Percentiles rank a stretch among this genome's conserved stretches.
These are phyloP conservation scores for Rhizophagus clarus DNA, from an alignment of 192 early-diverging fungal species.

Conservation along the genomic window DNA sequence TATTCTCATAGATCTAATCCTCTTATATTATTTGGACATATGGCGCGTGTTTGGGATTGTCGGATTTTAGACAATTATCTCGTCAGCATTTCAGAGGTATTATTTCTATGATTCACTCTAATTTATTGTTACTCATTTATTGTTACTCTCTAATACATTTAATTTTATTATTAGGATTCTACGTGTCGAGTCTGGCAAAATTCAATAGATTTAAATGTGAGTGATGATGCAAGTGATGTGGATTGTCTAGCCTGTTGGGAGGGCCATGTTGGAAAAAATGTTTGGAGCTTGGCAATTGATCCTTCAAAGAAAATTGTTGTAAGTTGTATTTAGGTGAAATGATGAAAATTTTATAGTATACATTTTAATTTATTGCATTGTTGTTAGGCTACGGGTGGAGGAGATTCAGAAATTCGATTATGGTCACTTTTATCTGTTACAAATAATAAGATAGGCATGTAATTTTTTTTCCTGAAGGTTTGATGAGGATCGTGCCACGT, in stretches of 20 bases:
- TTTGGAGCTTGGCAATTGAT: constrained; percentile 77
- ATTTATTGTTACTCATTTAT: neutral
- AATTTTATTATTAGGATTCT: constrained; percentile 50
- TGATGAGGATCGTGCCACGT: too few species aligned
- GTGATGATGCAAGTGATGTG: constrained; percentile 37
- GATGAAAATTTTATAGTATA: neutral
- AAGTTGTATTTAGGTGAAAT: constrained; percentile 9
- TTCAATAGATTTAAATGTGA: constrained; percentile 35
- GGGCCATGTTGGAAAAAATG: constrained; percentile 78
- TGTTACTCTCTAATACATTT: neutral
- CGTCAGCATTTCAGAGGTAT: constrained; percentile 68
- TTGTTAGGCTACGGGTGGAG: constrained; percentile 69
- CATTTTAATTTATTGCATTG: neutral
- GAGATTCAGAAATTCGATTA: constrained; percentile 76
- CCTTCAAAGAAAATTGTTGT: constrained; percentile 50
- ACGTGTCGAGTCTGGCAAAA: constrained; percentile 81
- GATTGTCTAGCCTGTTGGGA: constrained; percentile 74
- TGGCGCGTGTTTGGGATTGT: constrained; percentile 80
- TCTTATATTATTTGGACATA: constrained; percentile 69
- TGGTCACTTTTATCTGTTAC: constrained; percentile 65
- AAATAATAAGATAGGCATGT: constrained; percentile 55
- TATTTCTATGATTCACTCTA: neutral
- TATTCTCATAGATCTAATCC: constrained; percentile 10
- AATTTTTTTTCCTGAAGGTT: neutral
- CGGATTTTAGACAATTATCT: constrained; percentile 56